Conservation (phyloP, 441 rosid genomes). For the Erodium texanum region DNA sequence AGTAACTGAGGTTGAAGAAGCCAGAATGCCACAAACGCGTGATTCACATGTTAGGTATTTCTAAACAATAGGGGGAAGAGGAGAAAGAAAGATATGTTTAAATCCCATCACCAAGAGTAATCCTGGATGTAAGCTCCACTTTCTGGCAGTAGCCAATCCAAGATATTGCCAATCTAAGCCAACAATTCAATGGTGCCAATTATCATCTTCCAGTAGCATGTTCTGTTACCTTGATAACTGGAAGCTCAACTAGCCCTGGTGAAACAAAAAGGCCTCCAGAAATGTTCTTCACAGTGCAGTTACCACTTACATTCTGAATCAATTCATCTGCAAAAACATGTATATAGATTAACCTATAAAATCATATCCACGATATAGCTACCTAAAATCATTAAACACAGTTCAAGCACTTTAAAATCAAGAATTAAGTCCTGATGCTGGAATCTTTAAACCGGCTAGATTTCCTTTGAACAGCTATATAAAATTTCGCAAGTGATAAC, state of each 20-base stretch:
- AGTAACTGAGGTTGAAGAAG: constrained; percentile 14
- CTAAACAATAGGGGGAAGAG: constrained; percentile 8
- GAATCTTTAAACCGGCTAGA: no score
- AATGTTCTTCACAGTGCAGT: constrained; percentile 9
- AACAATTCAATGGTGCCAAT: constrained; percentile 12
- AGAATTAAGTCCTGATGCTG: neutral
- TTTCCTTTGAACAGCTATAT: no score
- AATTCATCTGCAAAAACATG: neutral
- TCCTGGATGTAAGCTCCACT: constrained; percentile 4
- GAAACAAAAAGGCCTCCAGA: constrained; percentile 10
- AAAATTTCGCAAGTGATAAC: no score
- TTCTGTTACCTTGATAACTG: constrained; percentile 12
- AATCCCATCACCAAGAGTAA: constrained; percentile 1
- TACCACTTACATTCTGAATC: neutral
- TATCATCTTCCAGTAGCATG: constrained; percentile 9
- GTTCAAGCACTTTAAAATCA: no score
- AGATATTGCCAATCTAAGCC: constrained; percentile 18
- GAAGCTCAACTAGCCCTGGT: constrained; percentile 11
- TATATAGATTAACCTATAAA: neutral
- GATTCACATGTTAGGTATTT: constrained; percentile 7
- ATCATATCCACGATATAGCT: neutral
- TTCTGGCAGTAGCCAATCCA: constrained; percentile 10
- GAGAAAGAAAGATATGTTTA: constrained; percentile 6
- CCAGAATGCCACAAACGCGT: constrained; percentile 10
- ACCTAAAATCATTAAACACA: neutral